A percentile compares a stretch with the other conserved stretches of the same genome.
Conservation (phyloP, 1,139 yeast species). For the Yarrowia galli region DNA sequence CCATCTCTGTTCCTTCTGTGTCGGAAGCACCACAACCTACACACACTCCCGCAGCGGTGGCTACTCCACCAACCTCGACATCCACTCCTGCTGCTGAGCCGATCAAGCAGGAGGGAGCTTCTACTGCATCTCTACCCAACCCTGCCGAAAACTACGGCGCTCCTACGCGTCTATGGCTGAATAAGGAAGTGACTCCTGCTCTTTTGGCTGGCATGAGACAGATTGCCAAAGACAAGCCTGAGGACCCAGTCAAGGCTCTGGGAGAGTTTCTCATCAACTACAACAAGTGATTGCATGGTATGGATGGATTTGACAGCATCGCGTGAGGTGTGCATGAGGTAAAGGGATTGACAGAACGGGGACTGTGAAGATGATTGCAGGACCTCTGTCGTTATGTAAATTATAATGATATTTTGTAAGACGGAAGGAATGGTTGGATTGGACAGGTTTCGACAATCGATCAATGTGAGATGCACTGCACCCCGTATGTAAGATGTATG, state of each 20-base stretch:
- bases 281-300: not conserved
- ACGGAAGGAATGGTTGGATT: too few species aligned
- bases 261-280: conserved; percentile 70
- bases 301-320: not conserved
- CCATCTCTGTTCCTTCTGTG: not conserved
- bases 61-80: conserved; percentile 13
- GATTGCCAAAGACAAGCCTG: conserved; percentile 57
- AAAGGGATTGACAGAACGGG: not conserved
- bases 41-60: conserved; percentile 3
- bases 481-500: too few species aligned
- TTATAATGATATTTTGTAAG: conserved; percentile 1
- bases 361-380: not conserved
- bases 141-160: conserved; percentile 65
- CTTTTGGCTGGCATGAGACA: conserved; percentile 73
- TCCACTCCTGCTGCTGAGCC: conserved; percentile 11
- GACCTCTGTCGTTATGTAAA: conserved; percentile 8
- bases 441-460: too few species aligned
- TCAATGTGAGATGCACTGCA: too few species aligned
- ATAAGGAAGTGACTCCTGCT: conserved; percentile 70
- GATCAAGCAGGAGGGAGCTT: conserved; percentile 5
- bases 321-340: not conserved
- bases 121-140: conserved; percentile 25
- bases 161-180: conserved; percentile 77
- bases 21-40: not conserved
- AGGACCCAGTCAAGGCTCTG: conserved; percentile 70